These are phyloP conservation scores for Septoria petroselini DNA, from an alignment of 2,329 filamentous ascomycete genomes.

Conservation along the genomic window DNA sequence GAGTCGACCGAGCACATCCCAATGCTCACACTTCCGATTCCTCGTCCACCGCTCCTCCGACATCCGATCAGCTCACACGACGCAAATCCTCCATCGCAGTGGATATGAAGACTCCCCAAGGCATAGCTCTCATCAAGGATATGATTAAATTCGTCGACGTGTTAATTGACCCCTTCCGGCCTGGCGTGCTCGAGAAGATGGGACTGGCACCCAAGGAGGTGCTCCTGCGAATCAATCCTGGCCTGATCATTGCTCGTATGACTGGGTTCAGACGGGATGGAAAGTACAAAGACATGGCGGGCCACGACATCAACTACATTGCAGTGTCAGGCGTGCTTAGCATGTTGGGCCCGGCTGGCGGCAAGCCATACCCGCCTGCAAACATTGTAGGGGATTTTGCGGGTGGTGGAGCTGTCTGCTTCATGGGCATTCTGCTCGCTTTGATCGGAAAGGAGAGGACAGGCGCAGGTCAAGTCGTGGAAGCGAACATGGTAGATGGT, in stretches of 20 bases:
- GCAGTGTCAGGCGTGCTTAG: conserved; percentile 77
- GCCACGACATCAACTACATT: conserved; percentile 95
- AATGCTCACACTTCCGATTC: conserved; percentile 39
- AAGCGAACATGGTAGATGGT: conserved; percentile 97
- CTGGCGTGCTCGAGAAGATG: conserved; percentile 82
- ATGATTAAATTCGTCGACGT: conserved; percentile 67
- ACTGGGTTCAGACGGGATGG: conserved; percentile 88
- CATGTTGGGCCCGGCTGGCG: conserved; percentile 67
- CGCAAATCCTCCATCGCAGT: conserved; percentile 78
- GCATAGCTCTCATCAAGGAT: conserved; percentile 63
- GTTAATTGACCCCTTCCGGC: conserved; percentile 89
- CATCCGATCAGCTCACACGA: conserved; percentile 70
- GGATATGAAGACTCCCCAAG: conserved; percentile 67
- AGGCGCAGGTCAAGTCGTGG: conserved; percentile 80
- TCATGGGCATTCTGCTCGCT: conserved; percentile 78
- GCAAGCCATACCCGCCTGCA: conserved; percentile 71
- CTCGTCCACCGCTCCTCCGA: conserved; percentile 41
- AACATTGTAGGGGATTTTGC: conserved; percentile 91
- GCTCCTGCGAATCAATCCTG: conserved; percentile 65
- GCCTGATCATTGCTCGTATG: conserved; percentile 78
- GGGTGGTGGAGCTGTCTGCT: conserved; percentile 78
- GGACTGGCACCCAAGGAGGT: conserved; percentile 68
- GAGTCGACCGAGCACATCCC: conserved; percentile 66
- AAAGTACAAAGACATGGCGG: conserved; percentile 81
- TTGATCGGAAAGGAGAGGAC: conserved; percentile 62